These are phyloP conservation scores for Phytophthora crassamura DNA, from an alignment of 352 stramenopile species.

Conservation along the genomic window DNA sequence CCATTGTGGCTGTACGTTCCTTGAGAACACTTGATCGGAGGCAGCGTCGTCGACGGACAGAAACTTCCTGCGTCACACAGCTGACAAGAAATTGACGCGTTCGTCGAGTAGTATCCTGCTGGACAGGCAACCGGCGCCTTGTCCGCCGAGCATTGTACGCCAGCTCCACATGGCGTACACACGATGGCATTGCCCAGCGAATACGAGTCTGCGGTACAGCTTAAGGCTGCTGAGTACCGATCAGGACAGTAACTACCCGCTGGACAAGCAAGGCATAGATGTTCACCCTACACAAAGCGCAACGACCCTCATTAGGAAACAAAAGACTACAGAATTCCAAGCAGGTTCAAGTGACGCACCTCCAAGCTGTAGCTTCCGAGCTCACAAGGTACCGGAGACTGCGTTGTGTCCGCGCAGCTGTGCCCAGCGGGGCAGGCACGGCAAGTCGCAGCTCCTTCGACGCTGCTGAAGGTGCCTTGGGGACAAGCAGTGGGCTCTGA, in stretches of 20 bases:
- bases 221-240: slow-evolving; percentile 17
- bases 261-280: slow-evolving; percentile 46
- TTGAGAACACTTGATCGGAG: slow-evolving; percentile 39
- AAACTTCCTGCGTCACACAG: slow-evolving; percentile 46
- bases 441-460: slow-evolving; percentile 27
- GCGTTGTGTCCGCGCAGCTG: slow-evolving; percentile 52
- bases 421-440: slow-evolving; percentile 62
- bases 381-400: slow-evolving; percentile 45
- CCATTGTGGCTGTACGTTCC: slow-evolving; percentile 50
- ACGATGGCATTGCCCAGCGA: slow-evolving; percentile 40
- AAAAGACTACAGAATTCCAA: neutral
- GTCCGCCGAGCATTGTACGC: slow-evolving; percentile 49
- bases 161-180: slow-evolving; percentile 57
- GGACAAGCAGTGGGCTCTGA: slow-evolving; percentile 30
- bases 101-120: slow-evolving; percentile 39
- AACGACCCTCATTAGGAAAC: slow-evolving; percentile 4
- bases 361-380: slow-evolving; percentile 56
- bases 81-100: slow-evolving; percentile 28
- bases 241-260: slow-evolving; percentile 47
- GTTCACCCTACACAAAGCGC: slow-evolving; percentile 35
- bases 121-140: slow-evolving; percentile 32
- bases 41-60: slow-evolving; percentile 37
- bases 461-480: slow-evolving; percentile 37
- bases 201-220: slow-evolving; percentile 49
- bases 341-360: slow-evolving; percentile 18